A percentile compares a stretch with the other conserved stretches of the same genome.
phyloP scores from a whole-genome alignment of 345 rosid species.

The Salix viminalis region DNA sequence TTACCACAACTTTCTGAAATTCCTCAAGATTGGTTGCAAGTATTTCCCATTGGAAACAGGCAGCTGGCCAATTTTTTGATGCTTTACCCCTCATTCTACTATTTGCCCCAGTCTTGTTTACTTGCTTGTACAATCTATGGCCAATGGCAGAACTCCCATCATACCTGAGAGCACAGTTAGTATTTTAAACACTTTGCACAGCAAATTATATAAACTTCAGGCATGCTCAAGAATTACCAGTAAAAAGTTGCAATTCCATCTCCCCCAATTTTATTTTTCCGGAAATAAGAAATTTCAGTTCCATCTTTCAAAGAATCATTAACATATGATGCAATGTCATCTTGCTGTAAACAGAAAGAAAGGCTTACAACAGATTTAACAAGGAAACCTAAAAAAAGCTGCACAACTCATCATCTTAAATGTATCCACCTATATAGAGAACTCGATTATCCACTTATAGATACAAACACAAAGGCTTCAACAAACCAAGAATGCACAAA shows the following conservation, averaged over 20 bases:
- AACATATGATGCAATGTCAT: slow-evolving; percentile 51
- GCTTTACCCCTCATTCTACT: slow-evolving; percentile 34
- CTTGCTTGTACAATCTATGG: slow-evolving; percentile 71
- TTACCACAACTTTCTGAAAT: slow-evolving; percentile 55
- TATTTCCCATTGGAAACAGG: slow-evolving; percentile 59
- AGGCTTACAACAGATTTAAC: slow-evolving; percentile 1
- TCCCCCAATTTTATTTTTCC: slow-evolving; percentile 63
- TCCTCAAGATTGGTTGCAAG: slow-evolving; percentile 72
- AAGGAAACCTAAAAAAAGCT: not conserved
- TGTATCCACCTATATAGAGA: not conserved
- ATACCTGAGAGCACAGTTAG: slow-evolving; percentile 37
- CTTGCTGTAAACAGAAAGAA: slow-evolving; percentile 52
- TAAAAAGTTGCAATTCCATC: slow-evolving; percentile 60
- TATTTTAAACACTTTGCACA: slow-evolving; percentile 13
- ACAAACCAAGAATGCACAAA: not conserved
- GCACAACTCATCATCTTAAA: slow-evolving; percentile 6
- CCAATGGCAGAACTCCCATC: slow-evolving; percentile 69
- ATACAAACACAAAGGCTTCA: not conserved
- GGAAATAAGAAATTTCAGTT: slow-evolving; percentile 40
- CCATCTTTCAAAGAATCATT: slow-evolving; percentile 50
- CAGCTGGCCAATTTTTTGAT: slow-evolving; percentile 20
- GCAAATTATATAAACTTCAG: slow-evolving; percentile 5
- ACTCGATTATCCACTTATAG: not conserved
- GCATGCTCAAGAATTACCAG: slow-evolving; percentile 48
- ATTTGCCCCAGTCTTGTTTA: slow-evolving; percentile 28